Evolutionary conservation across 257 asterid genomes (phyloP), one percentile per base, ranked within the genome.

Genomic region (Fraxinus quadrangulata): DNA sequence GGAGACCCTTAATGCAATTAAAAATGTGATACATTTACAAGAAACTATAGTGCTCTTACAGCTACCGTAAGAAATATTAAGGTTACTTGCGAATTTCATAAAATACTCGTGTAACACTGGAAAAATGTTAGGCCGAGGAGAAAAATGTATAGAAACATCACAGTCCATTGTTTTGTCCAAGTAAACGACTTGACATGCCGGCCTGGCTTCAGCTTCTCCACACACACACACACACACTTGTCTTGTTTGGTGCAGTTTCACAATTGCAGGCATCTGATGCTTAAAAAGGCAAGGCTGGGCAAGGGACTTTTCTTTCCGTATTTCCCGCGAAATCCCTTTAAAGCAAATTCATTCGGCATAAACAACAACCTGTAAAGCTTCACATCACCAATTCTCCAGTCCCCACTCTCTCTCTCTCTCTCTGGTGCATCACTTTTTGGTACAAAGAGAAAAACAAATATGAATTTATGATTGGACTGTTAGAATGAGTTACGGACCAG

Each of bases 361-460:
- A 42, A 66, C 72, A 67, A 75, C 74, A 72, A 82, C 82, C 85
- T 82, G 82, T 74, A 82, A 82, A 82, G 85, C 80, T 82, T 74
- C 77, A 30, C 63, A 39, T 63, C 36, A 12, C 49, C 75, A 61
- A 56, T 21, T 63, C 36, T 0, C 34, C 34, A 24, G 2, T 26
- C 7, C 34, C 36, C 69, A 24, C 69, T 24, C 69, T 3, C 12
- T 74, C 76, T 56, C 69, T 16, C 19, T 49, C 61, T 47, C 66
- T 56, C 1, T 7, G 28, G 8, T 63, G 19, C 69, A 26, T 63
- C 16, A 26, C 33, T 26, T 63, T 63, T 63, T 63, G 69, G 19
- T 63, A 16, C 3, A 24, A 12, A 26, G 6, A 13, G 36, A 63
- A 1, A 63, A 63, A 63, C 0, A 21, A 21, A n/a, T 5, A 11